phyloP scores from a whole-genome alignment of 2,329 filamentous ascomycete genomes.

The Byssoonygena ceratinophila region DNA sequence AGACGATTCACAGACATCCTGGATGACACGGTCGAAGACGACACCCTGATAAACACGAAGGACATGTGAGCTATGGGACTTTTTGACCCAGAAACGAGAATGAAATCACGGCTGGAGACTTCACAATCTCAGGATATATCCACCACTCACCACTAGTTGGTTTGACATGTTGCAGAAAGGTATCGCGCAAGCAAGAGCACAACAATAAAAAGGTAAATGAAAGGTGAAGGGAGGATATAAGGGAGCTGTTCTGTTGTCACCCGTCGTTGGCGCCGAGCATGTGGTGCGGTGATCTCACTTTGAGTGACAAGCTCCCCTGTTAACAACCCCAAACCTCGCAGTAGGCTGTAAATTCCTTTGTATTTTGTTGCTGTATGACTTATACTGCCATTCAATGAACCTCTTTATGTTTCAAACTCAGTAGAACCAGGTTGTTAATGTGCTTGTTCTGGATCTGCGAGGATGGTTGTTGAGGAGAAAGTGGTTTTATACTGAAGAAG shows the following conservation, averaged over 20 bases:
- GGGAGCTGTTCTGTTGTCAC: slow-evolving; percentile 5
- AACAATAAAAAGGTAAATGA: background rate
- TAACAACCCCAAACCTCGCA: slow-evolving; percentile 4
- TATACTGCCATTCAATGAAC: slow-evolving; percentile 1
- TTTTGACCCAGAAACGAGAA: no score
- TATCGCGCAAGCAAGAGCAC: background rate
- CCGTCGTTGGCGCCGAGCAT: background rate
- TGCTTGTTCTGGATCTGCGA: slow-evolving; percentile 7
- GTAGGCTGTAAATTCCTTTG: slow-evolving; percentile 4
- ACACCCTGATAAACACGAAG: slow-evolving; percentile 44
- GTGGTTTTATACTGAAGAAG: slow-evolving; percentile 18
- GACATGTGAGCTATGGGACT: background rate
- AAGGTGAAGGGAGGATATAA: slow-evolving; percentile 10
- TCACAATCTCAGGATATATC: background rate
- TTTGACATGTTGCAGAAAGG: slow-evolving; percentile 34
- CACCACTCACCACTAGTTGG: slow-evolving; percentile 39
- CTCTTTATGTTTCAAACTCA: background rate
- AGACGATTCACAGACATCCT: slow-evolving; percentile 82
- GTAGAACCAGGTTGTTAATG: slow-evolving; percentile 2
- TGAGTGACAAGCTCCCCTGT: background rate
- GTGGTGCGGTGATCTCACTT: background rate
- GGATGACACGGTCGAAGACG: slow-evolving; percentile 84
- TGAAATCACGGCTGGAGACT: background rate
- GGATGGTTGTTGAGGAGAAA: slow-evolving; percentile 18
- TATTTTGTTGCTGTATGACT: background rate